Evolutionary conservation across 768 basidiomycete genomes (phyloP).

Genomic region (Sarcodon sp.): DNA sequence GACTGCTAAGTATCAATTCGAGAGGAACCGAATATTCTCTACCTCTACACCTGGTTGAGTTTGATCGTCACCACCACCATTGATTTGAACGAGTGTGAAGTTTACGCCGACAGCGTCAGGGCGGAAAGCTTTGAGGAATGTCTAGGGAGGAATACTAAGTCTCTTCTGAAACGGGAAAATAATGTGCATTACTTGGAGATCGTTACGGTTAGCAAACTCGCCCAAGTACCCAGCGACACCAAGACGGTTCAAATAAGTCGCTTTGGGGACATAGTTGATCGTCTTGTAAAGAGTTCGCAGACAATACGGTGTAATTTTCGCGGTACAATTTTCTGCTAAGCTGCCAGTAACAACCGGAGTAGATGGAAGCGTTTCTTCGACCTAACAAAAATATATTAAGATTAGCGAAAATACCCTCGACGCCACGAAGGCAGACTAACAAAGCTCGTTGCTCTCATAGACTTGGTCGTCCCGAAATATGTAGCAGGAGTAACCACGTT

Average conservation of each 20-base stretch:
- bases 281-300: conserved; percentile 21
- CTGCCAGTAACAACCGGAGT: conserved; percentile 6
- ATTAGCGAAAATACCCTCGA: conserved; percentile 9
- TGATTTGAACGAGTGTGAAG: conserved; percentile 20
- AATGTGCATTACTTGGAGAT: conserved; percentile 29
- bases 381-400: neutral
- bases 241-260: conserved; percentile 16
- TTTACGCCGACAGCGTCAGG: conserved; percentile 6
- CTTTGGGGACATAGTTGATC: conserved; percentile 12
- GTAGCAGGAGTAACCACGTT: conserved; percentile 67
- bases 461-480: conserved; percentile 39
- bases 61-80: conserved; percentile 47
- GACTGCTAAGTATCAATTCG: neutral
- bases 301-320: conserved; percentile 19
- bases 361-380: neutral
- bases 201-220: conserved; percentile 17
- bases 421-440: too few relatives aligned
- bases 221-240: conserved; percentile 23
- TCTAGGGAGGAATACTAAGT: conserved; percentile 23
- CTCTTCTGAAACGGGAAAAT: conserved; percentile 29
- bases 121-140: conserved; percentile 23
- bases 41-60: conserved; percentile 48
- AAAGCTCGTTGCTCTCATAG: conserved; percentile 24
- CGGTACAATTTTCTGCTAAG: conserved; percentile 19
- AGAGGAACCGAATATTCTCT: conserved; percentile 21